Evolutionary conservation across 202 grass and related monocot species (phyloP).

Genomic region (Zizania palustris): DNA sequence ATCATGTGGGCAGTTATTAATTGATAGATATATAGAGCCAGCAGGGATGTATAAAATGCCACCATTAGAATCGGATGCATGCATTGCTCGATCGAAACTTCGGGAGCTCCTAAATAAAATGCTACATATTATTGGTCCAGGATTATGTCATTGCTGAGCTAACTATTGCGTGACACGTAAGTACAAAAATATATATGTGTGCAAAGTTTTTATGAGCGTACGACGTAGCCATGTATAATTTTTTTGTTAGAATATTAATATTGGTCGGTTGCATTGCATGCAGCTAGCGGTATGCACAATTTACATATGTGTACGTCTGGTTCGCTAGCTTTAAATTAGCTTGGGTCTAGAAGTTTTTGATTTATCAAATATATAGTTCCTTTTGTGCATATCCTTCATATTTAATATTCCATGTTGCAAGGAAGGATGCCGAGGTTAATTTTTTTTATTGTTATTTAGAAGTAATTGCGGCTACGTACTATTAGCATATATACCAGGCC

Average conservation of each 20-base stretch:
- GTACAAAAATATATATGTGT: not conserved
- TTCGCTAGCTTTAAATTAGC: constrained; percentile 30
- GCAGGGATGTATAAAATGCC: not conserved
- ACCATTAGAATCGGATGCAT: not conserved
- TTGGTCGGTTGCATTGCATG: constrained; percentile 31
- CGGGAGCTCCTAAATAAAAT: constrained; percentile 15
- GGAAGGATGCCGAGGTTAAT: not conserved
- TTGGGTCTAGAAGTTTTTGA: constrained; percentile 38
- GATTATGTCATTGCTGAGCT: constrained; percentile 62
- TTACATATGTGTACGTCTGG: not conserved
- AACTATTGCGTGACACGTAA: constrained; percentile 1
- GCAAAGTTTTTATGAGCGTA: not conserved
- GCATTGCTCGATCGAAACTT: not conserved
- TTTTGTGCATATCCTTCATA: constrained; percentile 10
- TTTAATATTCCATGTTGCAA: constrained; percentile 8
- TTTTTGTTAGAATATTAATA: constrained; percentile 16
- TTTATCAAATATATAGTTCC: constrained; percentile 28
- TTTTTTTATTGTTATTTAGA: not conserved
- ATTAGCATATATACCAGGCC: too few species aligned
- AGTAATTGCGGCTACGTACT: not conserved
- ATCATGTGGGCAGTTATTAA: not conserved
- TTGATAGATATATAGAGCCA: too few species aligned
- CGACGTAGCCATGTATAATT: constrained; percentile 5
- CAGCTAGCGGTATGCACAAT: constrained; percentile 19
- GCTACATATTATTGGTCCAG: constrained; percentile 10